Percentiles rank a stretch among this genome's conserved stretches.
phyloP scores from a whole-genome alignment of 2,329 filamentous ascomycete species.

The Colletotrichum sp. region DNA sequence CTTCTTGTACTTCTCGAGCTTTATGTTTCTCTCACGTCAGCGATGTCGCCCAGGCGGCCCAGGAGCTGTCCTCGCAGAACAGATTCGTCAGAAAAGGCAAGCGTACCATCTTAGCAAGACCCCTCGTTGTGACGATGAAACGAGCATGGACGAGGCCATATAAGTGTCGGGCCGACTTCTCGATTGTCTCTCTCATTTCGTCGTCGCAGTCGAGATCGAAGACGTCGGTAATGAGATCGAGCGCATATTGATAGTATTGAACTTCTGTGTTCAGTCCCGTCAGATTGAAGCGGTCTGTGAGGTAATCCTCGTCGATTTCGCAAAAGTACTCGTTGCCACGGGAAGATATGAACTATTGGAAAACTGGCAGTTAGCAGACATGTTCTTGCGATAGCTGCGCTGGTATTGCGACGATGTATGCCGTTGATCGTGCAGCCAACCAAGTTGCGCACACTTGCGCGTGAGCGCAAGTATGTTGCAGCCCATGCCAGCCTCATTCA shows the following conservation, averaged over 20 bases:
- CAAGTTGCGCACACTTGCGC: neutral
- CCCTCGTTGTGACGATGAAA: slow-evolving; percentile 95
- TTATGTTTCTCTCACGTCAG: neutral
- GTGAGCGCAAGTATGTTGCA: neutral
- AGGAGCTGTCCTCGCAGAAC: neutral
- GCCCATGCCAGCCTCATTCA: neutral
- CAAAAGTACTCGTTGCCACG: slow-evolving; percentile 99
- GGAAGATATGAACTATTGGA: slow-evolving; percentile 88
- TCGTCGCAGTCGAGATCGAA: slow-evolving; percentile 99
- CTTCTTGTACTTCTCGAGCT: slow-evolving; percentile 99
- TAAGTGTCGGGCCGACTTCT: slow-evolving; percentile 93
- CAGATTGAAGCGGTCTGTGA: slow-evolving; percentile 97
- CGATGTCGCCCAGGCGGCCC: neutral
- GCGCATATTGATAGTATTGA: slow-evolving; percentile 97
- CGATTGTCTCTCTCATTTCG: slow-evolving; percentile 96
- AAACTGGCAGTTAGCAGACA: slow-evolving; percentile 12
- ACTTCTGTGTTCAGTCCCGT: slow-evolving; percentile 97
- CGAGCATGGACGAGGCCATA: slow-evolving; percentile 96
- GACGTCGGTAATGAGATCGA: slow-evolving; percentile 96
- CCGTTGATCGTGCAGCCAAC: neutral
- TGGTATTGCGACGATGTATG: neutral
- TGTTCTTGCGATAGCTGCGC: neutral
- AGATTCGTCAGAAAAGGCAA: neutral
- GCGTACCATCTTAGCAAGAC: slow-evolving; percentile 91
- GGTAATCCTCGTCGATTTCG: slow-evolving; percentile 98